These are phyloP conservation scores for Lepidium sativum DNA, from an alignment of 345 rosid species.

Conservation along the genomic window DNA sequence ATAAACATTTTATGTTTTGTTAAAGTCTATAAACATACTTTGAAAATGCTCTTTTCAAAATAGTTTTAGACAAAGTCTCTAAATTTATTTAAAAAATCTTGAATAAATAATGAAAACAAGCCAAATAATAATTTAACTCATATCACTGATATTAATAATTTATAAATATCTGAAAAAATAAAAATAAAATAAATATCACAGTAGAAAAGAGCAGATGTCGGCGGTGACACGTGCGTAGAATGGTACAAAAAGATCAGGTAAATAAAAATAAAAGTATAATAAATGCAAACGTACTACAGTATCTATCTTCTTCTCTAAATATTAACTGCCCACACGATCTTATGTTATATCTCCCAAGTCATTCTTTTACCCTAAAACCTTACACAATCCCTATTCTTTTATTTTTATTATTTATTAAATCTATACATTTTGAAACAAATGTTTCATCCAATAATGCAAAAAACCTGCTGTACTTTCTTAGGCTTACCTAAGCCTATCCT, in stretches of 20 bases:
- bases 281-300: slow-evolving; percentile 22
- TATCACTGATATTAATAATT: neutral
- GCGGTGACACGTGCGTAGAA: slow-evolving; percentile 24
- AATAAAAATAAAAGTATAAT: neutral
- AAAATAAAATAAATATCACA: neutral
- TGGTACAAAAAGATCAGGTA: slow-evolving; percentile 16
- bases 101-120: neutral
- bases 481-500: slow-evolving; percentile 30
- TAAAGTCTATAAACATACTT: no score
- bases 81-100: no score
- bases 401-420: neutral
- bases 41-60: no score
- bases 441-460: slow-evolving; percentile 28
- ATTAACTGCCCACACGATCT: slow-evolving; percentile 29
- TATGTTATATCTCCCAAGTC: slow-evolving; percentile 28
- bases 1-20: no score
- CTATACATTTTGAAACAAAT: neutral
- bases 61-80: no score
- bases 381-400: slow-evolving; percentile 4
- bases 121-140: neutral
- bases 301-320: slow-evolving; percentile 26
- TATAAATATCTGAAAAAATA: neutral
- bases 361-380: slow-evolving; percentile 23
- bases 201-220: slow-evolving; percentile 18
- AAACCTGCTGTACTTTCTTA: slow-evolving; percentile 25